These are phyloP conservation scores for Cyamopsis tetragonoloba DNA, from an alignment of 306 rosid species.

Conservation along the genomic window DNA sequence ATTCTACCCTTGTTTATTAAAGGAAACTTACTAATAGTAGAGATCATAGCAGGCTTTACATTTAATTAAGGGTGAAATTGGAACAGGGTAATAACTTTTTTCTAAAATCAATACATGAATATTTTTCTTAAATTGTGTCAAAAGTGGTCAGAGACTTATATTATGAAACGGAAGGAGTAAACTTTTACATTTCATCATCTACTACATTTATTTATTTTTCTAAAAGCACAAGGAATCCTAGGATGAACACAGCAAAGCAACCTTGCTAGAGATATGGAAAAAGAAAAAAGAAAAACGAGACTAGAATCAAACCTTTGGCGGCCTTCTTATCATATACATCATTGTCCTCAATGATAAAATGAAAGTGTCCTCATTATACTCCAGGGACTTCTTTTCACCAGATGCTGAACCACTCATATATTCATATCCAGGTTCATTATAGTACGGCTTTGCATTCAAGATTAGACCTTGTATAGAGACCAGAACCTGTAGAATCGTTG, in stretches of 20 bases:
- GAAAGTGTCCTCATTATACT: slow-evolving; percentile 65
- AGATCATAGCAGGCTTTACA: too few relatives aligned
- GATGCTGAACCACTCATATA: slow-evolving; percentile 37
- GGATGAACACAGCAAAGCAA: slow-evolving; percentile 2
- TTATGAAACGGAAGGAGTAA: too few relatives aligned
- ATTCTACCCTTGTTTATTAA: too few relatives aligned
- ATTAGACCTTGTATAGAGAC: slow-evolving; percentile 90
- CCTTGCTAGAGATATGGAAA: background rate
- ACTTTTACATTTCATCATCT: background rate
- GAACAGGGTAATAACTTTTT: too few relatives aligned
- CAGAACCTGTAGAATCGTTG: slow-evolving; percentile 89
- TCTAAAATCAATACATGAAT: too few relatives aligned
- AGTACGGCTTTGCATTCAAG: slow-evolving; percentile 80
- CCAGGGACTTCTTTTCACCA: slow-evolving; percentile 50
- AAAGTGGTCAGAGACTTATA: too few relatives aligned
- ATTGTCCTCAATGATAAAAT: slow-evolving; percentile 74
- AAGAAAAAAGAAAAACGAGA: slow-evolving; percentile 24
- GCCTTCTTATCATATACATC: slow-evolving; percentile 63
- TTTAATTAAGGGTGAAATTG: too few relatives aligned
- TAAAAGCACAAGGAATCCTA: slow-evolving; percentile 3
- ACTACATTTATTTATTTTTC: background rate
- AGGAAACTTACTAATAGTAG: too few relatives aligned
- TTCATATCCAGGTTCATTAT: slow-evolving; percentile 86
- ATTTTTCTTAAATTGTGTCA: too few relatives aligned
- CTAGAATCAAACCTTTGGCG: slow-evolving; percentile 71